phyloP scores from a whole-genome alignment of 2,329 filamentous ascomycete species.

The Myriosclerotinia scirpicola region DNA sequence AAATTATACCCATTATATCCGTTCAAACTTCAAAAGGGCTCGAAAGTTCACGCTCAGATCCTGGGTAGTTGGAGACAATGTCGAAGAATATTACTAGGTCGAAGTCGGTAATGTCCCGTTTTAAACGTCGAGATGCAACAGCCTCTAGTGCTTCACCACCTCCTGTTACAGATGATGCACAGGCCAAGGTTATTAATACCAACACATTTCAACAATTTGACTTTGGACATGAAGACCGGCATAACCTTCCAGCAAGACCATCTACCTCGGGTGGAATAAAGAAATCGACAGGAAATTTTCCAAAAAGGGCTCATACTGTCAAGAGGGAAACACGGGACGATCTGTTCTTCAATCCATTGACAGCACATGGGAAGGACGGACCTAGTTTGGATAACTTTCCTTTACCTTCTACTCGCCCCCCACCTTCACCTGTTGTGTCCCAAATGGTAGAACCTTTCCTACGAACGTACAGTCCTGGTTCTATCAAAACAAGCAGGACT shows the following conservation, averaged over 20 bases:
- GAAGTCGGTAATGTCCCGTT: constrained; percentile 30
- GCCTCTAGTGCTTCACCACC: constrained; percentile 33
- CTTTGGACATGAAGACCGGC: constrained; percentile 29
- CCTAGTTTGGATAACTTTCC: constrained; percentile 37
- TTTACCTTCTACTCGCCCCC: constrained; percentile 34
- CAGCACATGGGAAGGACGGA: constrained; percentile 34
- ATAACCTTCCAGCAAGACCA: constrained; percentile 35
- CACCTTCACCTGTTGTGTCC: constrained; percentile 25
- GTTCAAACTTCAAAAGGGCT: neutral
- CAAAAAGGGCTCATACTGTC: constrained; percentile 26
- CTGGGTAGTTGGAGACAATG: constrained; percentile 26
- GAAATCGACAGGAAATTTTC: constrained; percentile 29
- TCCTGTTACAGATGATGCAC: constrained; percentile 39
- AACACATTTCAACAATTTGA: constrained; percentile 30
- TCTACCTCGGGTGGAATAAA: constrained; percentile 38
- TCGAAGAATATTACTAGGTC: constrained; percentile 29
- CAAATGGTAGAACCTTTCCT: neutral
- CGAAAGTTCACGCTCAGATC: constrained; percentile 7
- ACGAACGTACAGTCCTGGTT: constrained; percentile 14
- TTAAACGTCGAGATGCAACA: constrained; percentile 36
- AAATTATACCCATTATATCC: neutral
- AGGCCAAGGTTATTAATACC: constrained; percentile 29
- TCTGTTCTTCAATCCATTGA: constrained; percentile 38
- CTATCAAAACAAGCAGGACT: neutral
- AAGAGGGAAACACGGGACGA: constrained; percentile 40